Conservation (phyloP, 2,329 filamentous ascomycete genomes). For the Xylaria sp. region DNA sequence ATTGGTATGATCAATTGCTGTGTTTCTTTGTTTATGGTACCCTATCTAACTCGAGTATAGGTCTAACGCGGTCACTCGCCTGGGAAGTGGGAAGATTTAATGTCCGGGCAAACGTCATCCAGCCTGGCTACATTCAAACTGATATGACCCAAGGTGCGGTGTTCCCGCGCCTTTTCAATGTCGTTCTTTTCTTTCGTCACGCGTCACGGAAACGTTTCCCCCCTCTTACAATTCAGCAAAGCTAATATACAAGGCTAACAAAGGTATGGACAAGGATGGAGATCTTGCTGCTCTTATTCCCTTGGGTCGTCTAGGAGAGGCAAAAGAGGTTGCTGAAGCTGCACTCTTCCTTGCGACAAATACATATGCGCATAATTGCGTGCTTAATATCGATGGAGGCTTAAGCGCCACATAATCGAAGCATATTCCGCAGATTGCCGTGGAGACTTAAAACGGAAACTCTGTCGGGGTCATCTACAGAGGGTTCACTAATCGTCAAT, state of each 20-base stretch:
- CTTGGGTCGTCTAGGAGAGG: conserved; percentile 70
- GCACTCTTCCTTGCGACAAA: conserved; percentile 81
- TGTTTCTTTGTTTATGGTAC: conserved; percentile 20
- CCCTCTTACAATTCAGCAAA: conserved; percentile 39
- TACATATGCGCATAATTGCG: conserved; percentile 85
- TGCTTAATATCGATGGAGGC: conserved; percentile 87
- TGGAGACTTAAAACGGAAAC: not conserved
- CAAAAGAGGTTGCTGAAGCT: conserved; percentile 82
- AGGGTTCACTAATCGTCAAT: conserved; percentile 61
- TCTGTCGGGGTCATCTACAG: not conserved
- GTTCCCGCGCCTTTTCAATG: conserved; percentile 27
- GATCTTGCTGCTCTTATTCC: conserved; percentile 66
- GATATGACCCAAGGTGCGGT: conserved; percentile 77
- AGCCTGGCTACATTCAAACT: conserved; percentile 85
- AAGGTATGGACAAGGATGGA: conserved; percentile 46
- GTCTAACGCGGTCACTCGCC: conserved; percentile 74
- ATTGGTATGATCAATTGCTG: conserved; percentile 61
- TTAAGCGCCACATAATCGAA: conserved; percentile 70
- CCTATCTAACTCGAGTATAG: conserved; percentile 53
- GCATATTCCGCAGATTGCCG: not conserved
- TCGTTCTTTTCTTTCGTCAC: conserved; percentile 29
- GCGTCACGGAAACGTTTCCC: conserved; percentile 14
- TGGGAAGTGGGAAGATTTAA: conserved; percentile 68
- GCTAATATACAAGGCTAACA: conserved; percentile 53
- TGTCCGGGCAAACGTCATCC: conserved; percentile 81